Evolutionary conservation across 2,329 filamentous ascomycete genomes (phyloP), one percentile per base, ranked within the genome.

Genomic region (Diplocarpon mali): DNA sequence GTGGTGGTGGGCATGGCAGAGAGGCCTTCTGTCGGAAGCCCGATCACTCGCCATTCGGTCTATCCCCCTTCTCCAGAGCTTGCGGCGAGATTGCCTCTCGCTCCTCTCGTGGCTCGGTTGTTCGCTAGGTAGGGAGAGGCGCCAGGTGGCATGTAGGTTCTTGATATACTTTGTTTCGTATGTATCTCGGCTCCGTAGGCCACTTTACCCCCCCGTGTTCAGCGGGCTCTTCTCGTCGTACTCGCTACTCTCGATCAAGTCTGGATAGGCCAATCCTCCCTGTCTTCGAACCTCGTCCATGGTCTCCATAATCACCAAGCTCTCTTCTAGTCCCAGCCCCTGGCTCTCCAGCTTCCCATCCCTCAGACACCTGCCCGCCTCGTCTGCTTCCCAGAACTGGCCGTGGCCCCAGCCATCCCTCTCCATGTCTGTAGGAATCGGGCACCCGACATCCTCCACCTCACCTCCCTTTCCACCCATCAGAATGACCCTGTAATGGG

Each of bases 331-430:
- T 16, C 68, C 67, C 61, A 82, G 62, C 2, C 65, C 66, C 49
- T 73, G 70, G 49, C 79, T 78, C 62, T 84, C 73, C 50, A 76
- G 65, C 58, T 74, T 72, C 6, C 78, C 77, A 61, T 82, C 78
- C 46, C 73, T 66, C 40, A 84, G 56, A 48, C 78, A 80, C 39
- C 74, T 69, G 12, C 74, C 80, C 42, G 71, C 76, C 64, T 82
- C 80, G 60, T 83, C 80, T 1, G 80, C 80, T 59, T 83, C 79
- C 76, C 76, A 84, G 59, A 76, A 81, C 78, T 83, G 82, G 1
- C 79, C 79, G 44, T 77, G 73, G 0, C 78, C 79, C 54, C 69
- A 58, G 1, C 51, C 47, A 34, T 47, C 51, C 30, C 52, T 51
- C 31, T 56, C 54, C 5, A 42, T 35, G 48, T 62, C 59, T 17